Conservation (phyloP, 257 asterid species). For the Penstemon barbatus region DNA sequence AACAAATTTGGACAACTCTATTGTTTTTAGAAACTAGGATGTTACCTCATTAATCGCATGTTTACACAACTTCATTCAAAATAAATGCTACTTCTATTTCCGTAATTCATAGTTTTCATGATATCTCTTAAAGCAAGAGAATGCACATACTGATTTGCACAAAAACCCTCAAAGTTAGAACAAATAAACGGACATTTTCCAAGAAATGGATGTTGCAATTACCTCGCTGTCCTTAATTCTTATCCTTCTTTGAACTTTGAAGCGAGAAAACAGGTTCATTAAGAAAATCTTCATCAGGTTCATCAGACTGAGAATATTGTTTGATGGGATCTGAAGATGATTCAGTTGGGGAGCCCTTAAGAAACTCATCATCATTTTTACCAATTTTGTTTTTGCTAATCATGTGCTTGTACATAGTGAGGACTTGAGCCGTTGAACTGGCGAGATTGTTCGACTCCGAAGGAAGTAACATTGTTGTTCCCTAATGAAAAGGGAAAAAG, state of each 20-base stretch:
- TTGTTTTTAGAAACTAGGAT: no score
- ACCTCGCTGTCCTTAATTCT: constrained; percentile 22
- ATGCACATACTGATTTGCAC: no score
- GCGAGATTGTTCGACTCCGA: constrained; percentile 68
- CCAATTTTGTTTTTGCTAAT: constrained; percentile 37
- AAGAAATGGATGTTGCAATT: neutral
- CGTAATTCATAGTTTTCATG: constrained; percentile 20
- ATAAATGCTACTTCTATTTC: constrained; percentile 27
- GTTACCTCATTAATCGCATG: neutral
- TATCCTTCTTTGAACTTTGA: constrained; percentile 43
- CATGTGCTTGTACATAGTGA: constrained; percentile 60
- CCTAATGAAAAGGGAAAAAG: constrained; percentile 37
- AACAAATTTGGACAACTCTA: neutral
- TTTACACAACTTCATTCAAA: constrained; percentile 9
- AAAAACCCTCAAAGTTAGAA: constrained; percentile 9
- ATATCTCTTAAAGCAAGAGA: no score
- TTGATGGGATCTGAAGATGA: constrained; percentile 24
- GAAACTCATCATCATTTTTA: neutral
- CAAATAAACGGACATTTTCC: neutral
- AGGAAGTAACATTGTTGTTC: constrained; percentile 83
- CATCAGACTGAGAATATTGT: constrained; percentile 24
- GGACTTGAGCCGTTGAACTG: constrained; percentile 69
- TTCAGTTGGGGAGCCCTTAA: neutral
- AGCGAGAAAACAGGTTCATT: constrained; percentile 44
- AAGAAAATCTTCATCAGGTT: constrained; percentile 8